Evolutionary conservation across 2,329 filamentous ascomycete species (phyloP).

Genomic region (Phyllosticta citriasiana): DNA sequence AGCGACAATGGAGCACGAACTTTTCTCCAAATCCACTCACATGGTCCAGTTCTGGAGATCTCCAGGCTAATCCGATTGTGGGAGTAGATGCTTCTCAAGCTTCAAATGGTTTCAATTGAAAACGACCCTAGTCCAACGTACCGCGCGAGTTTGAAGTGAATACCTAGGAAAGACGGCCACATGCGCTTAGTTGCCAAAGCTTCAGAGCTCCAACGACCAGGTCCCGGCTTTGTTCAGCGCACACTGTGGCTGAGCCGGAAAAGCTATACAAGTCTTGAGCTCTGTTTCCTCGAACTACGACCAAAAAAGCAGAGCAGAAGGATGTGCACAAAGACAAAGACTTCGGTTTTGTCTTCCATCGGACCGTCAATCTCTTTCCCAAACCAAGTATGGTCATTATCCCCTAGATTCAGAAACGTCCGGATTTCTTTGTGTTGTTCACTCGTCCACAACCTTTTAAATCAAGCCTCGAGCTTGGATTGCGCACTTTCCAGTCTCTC

Average conservation of each 20-base stretch:
- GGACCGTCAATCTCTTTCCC: background rate
- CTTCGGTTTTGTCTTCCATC: background rate
- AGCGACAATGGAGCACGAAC: background rate
- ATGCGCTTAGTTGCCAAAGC: background rate
- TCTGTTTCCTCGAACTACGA: accelerated
- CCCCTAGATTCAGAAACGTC: background rate
- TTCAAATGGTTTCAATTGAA: no score
- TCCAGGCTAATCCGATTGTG: background rate
- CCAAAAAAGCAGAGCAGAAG: background rate
- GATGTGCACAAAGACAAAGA: background rate
- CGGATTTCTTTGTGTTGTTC: background rate
- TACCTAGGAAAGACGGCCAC: background rate
- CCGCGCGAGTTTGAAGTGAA: no score
- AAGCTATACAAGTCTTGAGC: background rate
- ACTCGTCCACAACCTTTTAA: background rate
- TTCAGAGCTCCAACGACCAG: background rate
- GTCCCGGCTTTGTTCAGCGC: background rate
- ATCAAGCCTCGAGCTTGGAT: background rate
- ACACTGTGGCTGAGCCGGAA: background rate
- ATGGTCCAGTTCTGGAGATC: background rate
- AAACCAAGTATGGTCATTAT: background rate
- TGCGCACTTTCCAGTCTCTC: background rate
- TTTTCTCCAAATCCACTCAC: background rate
- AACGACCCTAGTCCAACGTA: no score
- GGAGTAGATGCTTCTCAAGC: background rate